phyloP scores from a whole-genome alignment of 805 yeast species.

The Saturnispora diversa region DNA sequence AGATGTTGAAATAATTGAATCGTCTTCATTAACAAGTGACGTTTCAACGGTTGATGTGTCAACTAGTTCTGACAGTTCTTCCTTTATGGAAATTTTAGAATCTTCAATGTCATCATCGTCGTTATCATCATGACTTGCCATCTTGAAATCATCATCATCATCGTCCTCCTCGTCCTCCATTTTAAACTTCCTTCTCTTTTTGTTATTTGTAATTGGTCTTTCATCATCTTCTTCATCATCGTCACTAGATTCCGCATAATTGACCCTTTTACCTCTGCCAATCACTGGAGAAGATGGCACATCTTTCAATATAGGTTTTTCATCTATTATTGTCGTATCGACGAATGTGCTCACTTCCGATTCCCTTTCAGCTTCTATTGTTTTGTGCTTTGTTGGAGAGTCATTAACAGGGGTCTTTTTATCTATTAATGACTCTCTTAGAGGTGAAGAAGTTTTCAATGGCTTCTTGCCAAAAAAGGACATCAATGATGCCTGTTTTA shows the following conservation, averaged over 20 bases:
- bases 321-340: slow-evolving; percentile 15
- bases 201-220: slow-evolving; percentile 7
- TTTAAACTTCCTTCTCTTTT: slow-evolving; percentile 12
- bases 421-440: not conserved
- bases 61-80: slow-evolving; percentile 12
- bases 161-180: slow-evolving; percentile 16
- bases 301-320: not conserved
- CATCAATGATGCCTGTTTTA: slow-evolving; percentile 27
- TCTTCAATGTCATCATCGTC: slow-evolving; percentile 16
- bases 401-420: not conserved
- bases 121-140: slow-evolving; percentile 19
- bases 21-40: slow-evolving; percentile 10
- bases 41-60: slow-evolving; percentile 12
- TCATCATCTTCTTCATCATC: slow-evolving; percentile 20
- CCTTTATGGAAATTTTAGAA: slow-evolving; percentile 10
- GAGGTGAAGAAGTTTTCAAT: not conserved
- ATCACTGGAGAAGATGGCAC: slow-evolving; percentile 20
- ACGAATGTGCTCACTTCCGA: not conserved
- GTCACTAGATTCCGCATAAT: slow-evolving; percentile 18
- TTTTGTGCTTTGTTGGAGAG: slow-evolving; percentile 1
- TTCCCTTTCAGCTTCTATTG: not conserved
- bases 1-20: slow-evolving; percentile 10
- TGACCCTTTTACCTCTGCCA: slow-evolving; percentile 13
- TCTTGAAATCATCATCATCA: slow-evolving; percentile 19
- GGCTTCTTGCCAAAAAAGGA: slow-evolving; percentile 23